Percentiles rank a stretch among this genome's conserved stretches.
Evolutionary conservation across 164 flowering plant species (phyloP).

Genomic region (Tetracentron sinense): DNA sequence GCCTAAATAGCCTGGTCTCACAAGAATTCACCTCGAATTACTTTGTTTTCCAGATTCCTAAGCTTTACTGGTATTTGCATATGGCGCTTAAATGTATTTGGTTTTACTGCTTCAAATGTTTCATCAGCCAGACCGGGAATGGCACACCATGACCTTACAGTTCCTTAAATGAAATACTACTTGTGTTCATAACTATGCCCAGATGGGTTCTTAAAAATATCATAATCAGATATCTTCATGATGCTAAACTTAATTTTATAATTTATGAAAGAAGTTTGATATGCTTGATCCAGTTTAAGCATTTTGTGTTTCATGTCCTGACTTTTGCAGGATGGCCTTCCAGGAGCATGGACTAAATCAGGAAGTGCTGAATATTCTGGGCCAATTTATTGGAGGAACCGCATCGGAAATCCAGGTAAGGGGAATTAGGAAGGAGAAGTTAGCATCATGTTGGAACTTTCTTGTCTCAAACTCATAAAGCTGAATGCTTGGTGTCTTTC

Average conservation of each 20-base stretch:
- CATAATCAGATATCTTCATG: too few species aligned
- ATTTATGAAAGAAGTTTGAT: neutral
- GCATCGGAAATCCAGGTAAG: slow-evolving; percentile 65
- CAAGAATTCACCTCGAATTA: too few species aligned
- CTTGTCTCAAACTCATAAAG: slow-evolving; percentile 7
- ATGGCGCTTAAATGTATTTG: neutral
- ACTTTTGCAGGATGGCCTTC: slow-evolving; percentile 53
- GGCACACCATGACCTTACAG: neutral
- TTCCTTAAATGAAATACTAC: neutral
- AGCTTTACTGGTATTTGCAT: too few species aligned
- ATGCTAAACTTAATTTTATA: neutral
- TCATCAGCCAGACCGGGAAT: neutral
- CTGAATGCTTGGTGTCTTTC: neutral
- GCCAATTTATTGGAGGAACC: slow-evolving; percentile 56
- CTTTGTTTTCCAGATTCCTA: too few species aligned
- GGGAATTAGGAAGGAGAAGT: neutral
- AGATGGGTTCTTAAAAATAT: neutral
- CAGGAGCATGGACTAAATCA: slow-evolving; percentile 61
- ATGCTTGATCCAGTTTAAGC: neutral
- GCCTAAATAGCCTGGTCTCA: too few species aligned
- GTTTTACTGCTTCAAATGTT: neutral
- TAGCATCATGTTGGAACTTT: neutral
- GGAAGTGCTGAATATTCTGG: slow-evolving; percentile 52
- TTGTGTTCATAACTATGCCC: neutral
- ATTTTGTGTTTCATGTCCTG: slow-evolving; percentile 10